Evolutionary conservation across 805 yeast genomes (phyloP).

Genomic region (Yamadazyma laniorum): DNA sequence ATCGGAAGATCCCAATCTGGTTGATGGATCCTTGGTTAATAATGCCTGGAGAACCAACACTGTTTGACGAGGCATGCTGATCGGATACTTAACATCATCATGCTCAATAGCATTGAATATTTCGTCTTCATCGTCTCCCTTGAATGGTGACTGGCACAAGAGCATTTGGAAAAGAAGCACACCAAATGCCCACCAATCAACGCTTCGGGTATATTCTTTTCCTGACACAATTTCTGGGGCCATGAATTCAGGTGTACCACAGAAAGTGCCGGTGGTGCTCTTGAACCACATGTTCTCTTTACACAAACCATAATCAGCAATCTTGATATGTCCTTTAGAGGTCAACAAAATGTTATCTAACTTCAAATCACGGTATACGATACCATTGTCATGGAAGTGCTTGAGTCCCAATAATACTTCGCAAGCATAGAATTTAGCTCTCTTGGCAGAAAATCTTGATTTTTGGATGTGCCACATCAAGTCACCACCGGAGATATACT

Average conservation of each 20-base stretch:
- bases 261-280: conserved; percentile 86
- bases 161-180: conserved; percentile 95
- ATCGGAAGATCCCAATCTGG: conserved; percentile 83
- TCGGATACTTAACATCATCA: conserved; percentile 95
- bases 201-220: conserved; percentile 88
- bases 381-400: conserved; percentile 93
- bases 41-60: conserved; percentile 91
- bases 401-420: conserved; percentile 90
- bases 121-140: conserved; percentile 96
- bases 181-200: conserved; percentile 99
- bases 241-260: conserved; percentile 99
- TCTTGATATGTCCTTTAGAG: conserved; percentile 88
- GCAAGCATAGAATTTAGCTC: conserved; percentile 97
- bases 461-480: conserved; percentile 99
- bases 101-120: conserved; percentile 93
- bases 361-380: conserved; percentile 93
- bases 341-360: conserved; percentile 90
- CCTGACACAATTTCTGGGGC: conserved; percentile 97
- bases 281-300: conserved; percentile 89
- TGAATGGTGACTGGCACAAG: conserved; percentile 92
- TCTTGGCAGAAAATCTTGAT: conserved; percentile 77
- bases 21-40: conserved; percentile 81
- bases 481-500: conserved; percentile 96
- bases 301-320: conserved; percentile 97
- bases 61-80: conserved; percentile 95